phyloP scores from a whole-genome alignment of 208 protist species.

The Novymonas esmeraldas region DNA sequence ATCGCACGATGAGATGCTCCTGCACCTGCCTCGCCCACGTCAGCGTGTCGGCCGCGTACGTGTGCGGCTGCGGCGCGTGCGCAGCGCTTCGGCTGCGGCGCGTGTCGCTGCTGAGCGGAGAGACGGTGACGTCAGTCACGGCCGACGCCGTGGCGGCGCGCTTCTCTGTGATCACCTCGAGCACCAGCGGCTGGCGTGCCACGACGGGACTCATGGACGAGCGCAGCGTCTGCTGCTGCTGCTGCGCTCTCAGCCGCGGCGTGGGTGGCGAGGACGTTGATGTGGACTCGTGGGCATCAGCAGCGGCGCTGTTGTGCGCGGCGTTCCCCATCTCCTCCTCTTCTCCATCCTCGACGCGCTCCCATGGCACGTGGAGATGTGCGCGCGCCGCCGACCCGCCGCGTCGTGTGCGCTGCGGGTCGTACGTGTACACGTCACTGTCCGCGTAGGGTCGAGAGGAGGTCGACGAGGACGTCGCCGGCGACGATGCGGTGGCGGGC shows the following conservation, averaged over 20 bases:
- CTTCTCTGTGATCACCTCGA: slow-evolving; percentile 22
- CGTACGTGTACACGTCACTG: slow-evolving; percentile 26
- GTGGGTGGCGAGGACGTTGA: too few species aligned
- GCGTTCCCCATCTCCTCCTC: not conserved
- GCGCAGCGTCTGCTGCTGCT: not conserved
- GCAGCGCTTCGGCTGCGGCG: not conserved
- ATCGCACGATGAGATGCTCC: slow-evolving; percentile 1
- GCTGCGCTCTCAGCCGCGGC: too few species aligned
- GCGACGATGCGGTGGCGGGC: not conserved
- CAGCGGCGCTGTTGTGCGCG: not conserved
- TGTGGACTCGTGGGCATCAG: not conserved
- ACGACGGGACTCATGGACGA: not conserved
- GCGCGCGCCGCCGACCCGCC: not conserved
- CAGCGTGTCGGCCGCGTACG: slow-evolving; percentile 11
- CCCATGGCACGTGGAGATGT: not conserved
- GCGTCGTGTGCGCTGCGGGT: slow-evolving; percentile 8
- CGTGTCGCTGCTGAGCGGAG: slow-evolving; percentile 11
- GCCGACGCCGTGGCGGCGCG: not conserved
- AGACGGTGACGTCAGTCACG: slow-evolving; percentile 23
- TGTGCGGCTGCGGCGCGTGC: not conserved
- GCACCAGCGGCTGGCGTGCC: not conserved
- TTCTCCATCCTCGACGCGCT: not conserved
- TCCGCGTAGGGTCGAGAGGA: slow-evolving; percentile 24
- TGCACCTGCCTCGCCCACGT: slow-evolving; percentile 16
- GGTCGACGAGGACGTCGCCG: slow-evolving; percentile 1